Evolutionary conservation across 2,329 filamentous ascomycete genomes (phyloP), one percentile per base, ranked within the genome.

Genomic region (Botryotinia globosa): DNA sequence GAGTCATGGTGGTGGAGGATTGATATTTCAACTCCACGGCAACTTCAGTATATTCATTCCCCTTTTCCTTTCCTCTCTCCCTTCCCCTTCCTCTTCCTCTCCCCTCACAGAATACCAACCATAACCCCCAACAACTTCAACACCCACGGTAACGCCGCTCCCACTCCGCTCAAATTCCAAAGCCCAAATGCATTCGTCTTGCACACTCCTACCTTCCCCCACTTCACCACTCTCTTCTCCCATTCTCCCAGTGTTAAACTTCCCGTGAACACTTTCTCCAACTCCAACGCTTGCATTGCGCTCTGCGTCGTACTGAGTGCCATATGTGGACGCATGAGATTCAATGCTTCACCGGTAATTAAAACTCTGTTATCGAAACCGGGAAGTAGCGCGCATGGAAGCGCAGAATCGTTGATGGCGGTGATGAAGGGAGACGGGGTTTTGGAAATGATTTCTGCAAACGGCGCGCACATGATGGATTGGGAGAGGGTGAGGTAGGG

Each of bases 241-340:
- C 73, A 71, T 7, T 75, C 45, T 3, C 63, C 44, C 6, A 71
- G 8, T 6, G 34, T 58, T 1, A 77, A 74, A n/a, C 75, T 68
- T 5, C 74, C 74, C 20, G 45, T 72, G 8, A 76, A 72, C 3
- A 73, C 61, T 12, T 73, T 68, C 63, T 74, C 74, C 16, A 78
- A 22, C 29, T 75, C 32, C 22, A 78, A 32, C 5, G 77, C 77
- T 73, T 82, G 74, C 62, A 76, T 77, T 1, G 81, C 81, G 20
- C 80, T 80, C 74, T 85, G 84, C 16, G 80, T 82, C 1, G 83
- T 85, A 37, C 83, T 83, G 5, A 81, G 81, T 8, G 83, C 84
- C 3, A 83, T 83, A 74, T 85, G 84, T 5, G 84, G 83, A 6
- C 84, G 75, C 69, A 85, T 84, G 0, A 82, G 81, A 0, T 83